Percentiles rank a stretch among this genome's conserved stretches.
Evolutionary conservation across 257 asterid genomes (phyloP).

Genomic region (Buddleja alternifolia): DNA sequence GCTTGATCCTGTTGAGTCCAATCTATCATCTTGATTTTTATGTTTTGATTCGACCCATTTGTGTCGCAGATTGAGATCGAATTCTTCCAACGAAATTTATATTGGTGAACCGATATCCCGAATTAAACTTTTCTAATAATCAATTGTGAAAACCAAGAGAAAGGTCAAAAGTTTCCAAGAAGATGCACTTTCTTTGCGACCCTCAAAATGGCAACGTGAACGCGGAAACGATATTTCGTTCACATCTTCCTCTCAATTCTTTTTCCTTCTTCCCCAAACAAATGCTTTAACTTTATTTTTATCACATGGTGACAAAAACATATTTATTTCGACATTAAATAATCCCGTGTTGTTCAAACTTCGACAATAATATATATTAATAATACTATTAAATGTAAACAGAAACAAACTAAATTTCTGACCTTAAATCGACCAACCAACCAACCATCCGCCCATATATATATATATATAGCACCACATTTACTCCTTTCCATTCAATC

Average conservation of each 20-base stretch:
- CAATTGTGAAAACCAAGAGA: conserved; percentile 25
- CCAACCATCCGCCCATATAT: conserved; percentile 6
- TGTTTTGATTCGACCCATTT: too few relatives aligned
- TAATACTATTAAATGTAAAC: not conserved
- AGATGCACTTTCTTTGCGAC: conserved; percentile 3
- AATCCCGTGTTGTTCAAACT: conserved; percentile 37
- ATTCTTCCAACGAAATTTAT: too few relatives aligned
- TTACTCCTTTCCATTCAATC: not conserved
- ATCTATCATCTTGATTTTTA: too few relatives aligned
- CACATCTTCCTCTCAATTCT: conserved; percentile 11
- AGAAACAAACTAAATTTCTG: not conserved
- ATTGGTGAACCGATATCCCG: too few relatives aligned
- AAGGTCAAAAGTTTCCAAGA: conserved; percentile 21
- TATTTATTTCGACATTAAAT: conserved; percentile 25
- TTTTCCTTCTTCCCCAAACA: conserved; percentile 36
- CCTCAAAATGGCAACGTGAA: conserved; percentile 24
- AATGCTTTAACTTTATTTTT: not conserved
- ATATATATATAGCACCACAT: not conserved
- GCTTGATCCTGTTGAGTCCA: too few relatives aligned
- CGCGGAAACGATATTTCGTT: conserved; percentile 34
- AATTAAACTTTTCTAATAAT: too few relatives aligned
- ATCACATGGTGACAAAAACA: conserved; percentile 40
- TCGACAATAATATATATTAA: conserved; percentile 33
- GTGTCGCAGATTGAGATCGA: too few relatives aligned
- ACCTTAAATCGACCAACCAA: not conserved